A percentile compares a stretch with the other conserved stretches of the same genome.
phyloP scores from a whole-genome alignment of 2,329 filamentous ascomycete genomes.

The Colletotrichum higginsianum region DNA sequence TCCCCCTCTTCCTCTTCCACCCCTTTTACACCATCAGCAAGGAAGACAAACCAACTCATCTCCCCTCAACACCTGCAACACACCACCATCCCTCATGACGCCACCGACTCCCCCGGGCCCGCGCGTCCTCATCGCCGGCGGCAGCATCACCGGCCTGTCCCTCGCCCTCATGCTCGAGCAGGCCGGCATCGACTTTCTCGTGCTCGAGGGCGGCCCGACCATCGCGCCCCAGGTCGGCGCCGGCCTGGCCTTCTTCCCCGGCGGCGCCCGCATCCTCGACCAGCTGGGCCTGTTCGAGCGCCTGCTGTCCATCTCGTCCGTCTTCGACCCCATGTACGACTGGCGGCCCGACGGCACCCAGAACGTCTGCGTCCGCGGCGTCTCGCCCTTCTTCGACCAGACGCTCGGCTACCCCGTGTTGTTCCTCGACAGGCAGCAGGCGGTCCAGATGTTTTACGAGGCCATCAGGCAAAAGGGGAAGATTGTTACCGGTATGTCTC shows the following conservation, averaged over 20 bases:
- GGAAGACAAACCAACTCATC: too few species aligned
- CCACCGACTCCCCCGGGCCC: too few species aligned
- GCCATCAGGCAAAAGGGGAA: background rate
- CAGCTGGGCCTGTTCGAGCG: conserved; percentile 61
- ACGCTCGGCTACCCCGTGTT: background rate
- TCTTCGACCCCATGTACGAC: conserved; percentile 28
- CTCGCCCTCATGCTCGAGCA: conserved; percentile 56
- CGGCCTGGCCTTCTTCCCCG: conserved; percentile 60
- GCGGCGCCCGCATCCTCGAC: conserved; percentile 62
- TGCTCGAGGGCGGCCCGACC: conserved; percentile 59
- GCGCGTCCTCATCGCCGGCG: too few species aligned
- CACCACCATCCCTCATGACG: too few species aligned
- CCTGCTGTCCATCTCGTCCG: conserved; percentile 41
- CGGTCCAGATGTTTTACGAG: background rate
- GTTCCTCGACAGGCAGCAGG: conserved; percentile 2
- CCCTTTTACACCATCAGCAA: too few species aligned
- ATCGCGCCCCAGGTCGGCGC: conserved; percentile 64
- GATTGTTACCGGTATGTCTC: background rate
- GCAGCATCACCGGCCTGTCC: conserved; percentile 31
- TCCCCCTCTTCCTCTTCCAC: too few species aligned
- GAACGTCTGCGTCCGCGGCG: background rate
- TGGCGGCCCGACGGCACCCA: conserved; percentile 30
- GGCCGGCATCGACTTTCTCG: conserved; percentile 61
- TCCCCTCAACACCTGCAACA: too few species aligned
- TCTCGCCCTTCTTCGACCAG: background rate